Evolutionary conservation across 1,284 basidiomycete genomes (phyloP).

Genomic region (Porphyrellus sp.): DNA sequence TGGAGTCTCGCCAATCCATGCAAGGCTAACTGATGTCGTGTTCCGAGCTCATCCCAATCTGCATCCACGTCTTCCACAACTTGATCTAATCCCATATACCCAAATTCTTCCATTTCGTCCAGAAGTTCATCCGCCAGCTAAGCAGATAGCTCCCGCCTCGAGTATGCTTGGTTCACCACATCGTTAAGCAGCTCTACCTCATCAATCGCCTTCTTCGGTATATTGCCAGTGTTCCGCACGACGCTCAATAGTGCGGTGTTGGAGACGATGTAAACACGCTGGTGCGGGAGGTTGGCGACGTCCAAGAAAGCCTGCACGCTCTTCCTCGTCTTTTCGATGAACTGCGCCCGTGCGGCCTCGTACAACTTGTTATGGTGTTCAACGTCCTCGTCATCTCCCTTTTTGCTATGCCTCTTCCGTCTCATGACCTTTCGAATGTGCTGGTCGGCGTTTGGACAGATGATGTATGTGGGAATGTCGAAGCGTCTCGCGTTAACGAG

Average conservation of each 20-base stretch:
- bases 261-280: conserved; percentile 1
- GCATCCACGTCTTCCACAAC: too few species aligned
- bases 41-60: too few species aligned
- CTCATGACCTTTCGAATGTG: neutral
- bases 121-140: too few species aligned
- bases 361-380: neutral
- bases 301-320: neutral
- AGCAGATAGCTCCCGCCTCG: too few species aligned
- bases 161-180: neutral
- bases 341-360: neutral
- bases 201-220: conserved; percentile 5
- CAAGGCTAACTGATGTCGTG: too few species aligned
- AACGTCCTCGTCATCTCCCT: neutral
- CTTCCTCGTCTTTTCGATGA: conserved; percentile 1
- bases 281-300: neutral
- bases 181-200: conserved; percentile 1
- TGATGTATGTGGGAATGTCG: conserved; percentile 35
- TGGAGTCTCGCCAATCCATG: too few species aligned
- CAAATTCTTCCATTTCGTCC: too few species aligned
- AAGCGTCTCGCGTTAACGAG: conserved; percentile 30
- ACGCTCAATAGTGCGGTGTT: neutral
- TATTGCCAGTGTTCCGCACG: conserved; percentile 1
- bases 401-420: neutral
- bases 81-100: too few species aligned
- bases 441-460: conserved; percentile 37